Base-by-base conservation (phyloP, 345 rosid species). In the Eucalyptus curtisii region DNA sequence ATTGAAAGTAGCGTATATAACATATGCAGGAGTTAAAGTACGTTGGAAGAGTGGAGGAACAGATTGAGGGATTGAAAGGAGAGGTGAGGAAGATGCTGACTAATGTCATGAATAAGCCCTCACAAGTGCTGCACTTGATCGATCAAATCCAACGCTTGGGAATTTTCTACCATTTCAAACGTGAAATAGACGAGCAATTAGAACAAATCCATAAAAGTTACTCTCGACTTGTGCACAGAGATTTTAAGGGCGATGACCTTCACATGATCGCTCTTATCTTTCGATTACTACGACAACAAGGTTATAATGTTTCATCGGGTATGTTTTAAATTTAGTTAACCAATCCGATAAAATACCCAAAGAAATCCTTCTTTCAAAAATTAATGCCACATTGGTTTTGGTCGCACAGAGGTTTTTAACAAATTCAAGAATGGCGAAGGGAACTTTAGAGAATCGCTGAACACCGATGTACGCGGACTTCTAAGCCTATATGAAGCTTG, bases 81-180 rank as follows among this genome's bases (percentile, higher is more conserved):
- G 79, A 92, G 66, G 89, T 89, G 84, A 90, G 44, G 40, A 45
- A 10, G 55, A 90, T 88, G 91, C 31, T 90, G 30, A 42, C 42
- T 19, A 49, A 25, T 49, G 59, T 25, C 17, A 86, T 24, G 30
- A 86, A 64, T 31, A 16, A 68, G 71, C 33, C 42, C 66, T 13
- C n/a, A 7, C n/a, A 88, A 45, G 84, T 57, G 24, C 71, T 93
- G 16, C 59, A 82, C 45, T 86, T 91, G 59, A 86, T 94, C 22
- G 93, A 93, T 86, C 86, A 88, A 6, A 52, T 94, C 27, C 90
- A 92, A 55, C 91, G 93, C 13, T 64, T 92, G 25, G 96, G 96
- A 5, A 49, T 94, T n/a, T 71, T 90, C 44, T 93, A 93, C 47
- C 95, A 92, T 91, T 95, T 95, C 42, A 88, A 92, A 59, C 40